Conservation (phyloP, 768 basidiomycete species). For the Cystofilobasidium macerans region DNA sequence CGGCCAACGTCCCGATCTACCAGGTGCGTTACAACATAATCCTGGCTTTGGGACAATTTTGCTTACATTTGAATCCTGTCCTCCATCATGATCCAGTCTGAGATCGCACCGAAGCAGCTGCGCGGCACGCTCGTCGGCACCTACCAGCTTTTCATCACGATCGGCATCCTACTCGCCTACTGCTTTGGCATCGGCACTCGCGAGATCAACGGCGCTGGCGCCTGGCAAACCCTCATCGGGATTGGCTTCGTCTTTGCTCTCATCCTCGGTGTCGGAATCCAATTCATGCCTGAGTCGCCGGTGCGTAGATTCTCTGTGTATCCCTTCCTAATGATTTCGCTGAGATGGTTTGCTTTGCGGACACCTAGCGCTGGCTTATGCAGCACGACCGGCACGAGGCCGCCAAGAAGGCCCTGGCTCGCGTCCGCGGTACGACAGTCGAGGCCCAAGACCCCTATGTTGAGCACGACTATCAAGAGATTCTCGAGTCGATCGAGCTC, state of each 20-base stretch:
- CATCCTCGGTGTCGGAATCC: constrained; percentile 14
- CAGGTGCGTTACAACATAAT: neutral
- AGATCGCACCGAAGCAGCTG: constrained; percentile 60
- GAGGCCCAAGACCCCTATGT: constrained; percentile 28
- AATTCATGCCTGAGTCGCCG: constrained; percentile 58
- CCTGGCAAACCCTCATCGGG: constrained; percentile 49
- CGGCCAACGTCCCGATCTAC: constrained; percentile 54
- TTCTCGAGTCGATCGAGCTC: constrained; percentile 45
- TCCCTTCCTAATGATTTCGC: too few species aligned
- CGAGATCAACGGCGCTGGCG: neutral
- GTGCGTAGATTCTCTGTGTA: too few species aligned
- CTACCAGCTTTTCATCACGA: constrained; percentile 7
- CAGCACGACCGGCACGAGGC: constrained; percentile 44
- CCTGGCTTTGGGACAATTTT: too few species aligned
- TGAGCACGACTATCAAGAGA: constrained; percentile 44
- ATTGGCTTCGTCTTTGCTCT: neutral
- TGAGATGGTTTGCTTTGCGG: neutral
- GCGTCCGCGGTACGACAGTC: constrained; percentile 20
- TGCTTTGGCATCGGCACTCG: constrained; percentile 12
- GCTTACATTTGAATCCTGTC: too few species aligned
- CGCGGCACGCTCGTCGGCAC: constrained; percentile 46
- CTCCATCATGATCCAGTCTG: too few species aligned
- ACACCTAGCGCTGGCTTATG: constrained; percentile 47
- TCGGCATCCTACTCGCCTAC: constrained; percentile 13
- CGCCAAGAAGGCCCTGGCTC: constrained; percentile 37